Conservation (phyloP, 2,329 filamentous ascomycete species). For the Achaetomium macrosporum region DNA sequence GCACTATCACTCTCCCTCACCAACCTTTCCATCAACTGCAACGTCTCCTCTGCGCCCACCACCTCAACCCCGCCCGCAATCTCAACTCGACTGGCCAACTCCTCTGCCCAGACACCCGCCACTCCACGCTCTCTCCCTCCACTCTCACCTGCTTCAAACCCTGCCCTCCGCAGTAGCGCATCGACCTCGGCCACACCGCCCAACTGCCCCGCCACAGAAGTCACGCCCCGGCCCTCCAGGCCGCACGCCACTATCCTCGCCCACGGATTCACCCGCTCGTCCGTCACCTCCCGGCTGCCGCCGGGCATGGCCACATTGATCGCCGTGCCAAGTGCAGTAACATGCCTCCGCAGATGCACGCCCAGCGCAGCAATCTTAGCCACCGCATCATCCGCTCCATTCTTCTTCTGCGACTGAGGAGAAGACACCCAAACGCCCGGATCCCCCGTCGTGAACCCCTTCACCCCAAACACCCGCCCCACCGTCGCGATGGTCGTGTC, state of each 20-base stretch:
- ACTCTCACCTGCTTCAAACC: background rate
- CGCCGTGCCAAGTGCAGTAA: constrained; percentile 79
- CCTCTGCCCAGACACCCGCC: constrained; percentile 21
- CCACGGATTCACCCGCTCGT: constrained; percentile 46
- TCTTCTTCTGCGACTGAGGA: background rate
- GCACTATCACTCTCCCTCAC: constrained; percentile 2
- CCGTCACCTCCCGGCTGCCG: constrained; percentile 47
- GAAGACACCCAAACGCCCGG: constrained; percentile 73
- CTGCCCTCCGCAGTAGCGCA: constrained; percentile 33
- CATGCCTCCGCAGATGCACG: constrained; percentile 79
- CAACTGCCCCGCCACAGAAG: constrained; percentile 60
- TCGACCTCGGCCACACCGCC: constrained; percentile 38
- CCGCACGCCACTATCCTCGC: constrained; percentile 84
- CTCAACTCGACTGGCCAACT: constrained; percentile 20
- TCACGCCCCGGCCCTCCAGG: constrained; percentile 69
- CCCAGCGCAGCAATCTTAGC: constrained; percentile 86
- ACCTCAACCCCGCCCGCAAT: constrained; percentile 19
- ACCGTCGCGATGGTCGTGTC: constrained; percentile 65
- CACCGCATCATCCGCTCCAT: constrained; percentile 16
- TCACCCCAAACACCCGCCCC: constrained; percentile 48
- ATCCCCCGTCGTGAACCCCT: constrained; percentile 61
- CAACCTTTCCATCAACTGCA: constrained; percentile 16
- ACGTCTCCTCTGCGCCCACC: constrained; percentile 12
- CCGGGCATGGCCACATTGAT: constrained; percentile 65
- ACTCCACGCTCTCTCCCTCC: constrained; percentile 8